Evolutionary conservation across 2,329 filamentous ascomycete species (phyloP).

Genomic region (Exophiala xenobiotica): DNA sequence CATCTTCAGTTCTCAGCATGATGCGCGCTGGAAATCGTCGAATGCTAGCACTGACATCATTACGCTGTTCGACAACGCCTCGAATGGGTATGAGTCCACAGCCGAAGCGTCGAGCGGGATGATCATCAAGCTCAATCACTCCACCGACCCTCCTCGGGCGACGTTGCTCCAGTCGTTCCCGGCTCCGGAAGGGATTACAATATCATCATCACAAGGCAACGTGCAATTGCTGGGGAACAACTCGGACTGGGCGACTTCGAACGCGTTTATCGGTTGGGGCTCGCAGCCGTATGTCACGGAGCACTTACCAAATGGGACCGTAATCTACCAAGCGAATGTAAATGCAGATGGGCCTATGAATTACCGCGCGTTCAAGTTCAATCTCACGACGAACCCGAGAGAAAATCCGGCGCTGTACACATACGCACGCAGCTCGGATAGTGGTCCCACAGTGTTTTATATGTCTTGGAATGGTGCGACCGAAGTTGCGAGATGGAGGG

Average conservation of each 20-base stretch:
- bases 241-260: conserved; percentile 27
- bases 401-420: conserved; percentile 5
- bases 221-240: conserved; percentile 32
- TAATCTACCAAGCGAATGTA: conserved; percentile 39
- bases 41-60: conserved; percentile 40
- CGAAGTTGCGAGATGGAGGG: conserved; percentile 42
- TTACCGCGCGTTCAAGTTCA: conserved; percentile 41
- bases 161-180: conserved; percentile 61
- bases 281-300: conserved; percentile 41
- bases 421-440: background rate
- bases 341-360: conserved; percentile 38
- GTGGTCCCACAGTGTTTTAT: conserved; percentile 29
- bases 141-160: conserved; percentile 35
- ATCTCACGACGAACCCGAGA: conserved; percentile 2
- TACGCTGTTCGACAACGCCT: conserved; percentile 44
- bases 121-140: conserved; percentile 40
- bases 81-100: conserved; percentile 40
- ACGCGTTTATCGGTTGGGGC: conserved; percentile 43
- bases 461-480: conserved; percentile 52
- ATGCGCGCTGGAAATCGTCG: conserved; percentile 40
- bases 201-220: conserved; percentile 46
- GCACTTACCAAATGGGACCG: conserved; percentile 35
- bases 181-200: conserved; percentile 53
- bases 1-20: conserved; percentile 43
- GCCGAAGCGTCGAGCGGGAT: conserved; percentile 39